phyloP scores from a whole-genome alignment of 257 asterid species.

The Lithospermum erythrorhizon region DNA sequence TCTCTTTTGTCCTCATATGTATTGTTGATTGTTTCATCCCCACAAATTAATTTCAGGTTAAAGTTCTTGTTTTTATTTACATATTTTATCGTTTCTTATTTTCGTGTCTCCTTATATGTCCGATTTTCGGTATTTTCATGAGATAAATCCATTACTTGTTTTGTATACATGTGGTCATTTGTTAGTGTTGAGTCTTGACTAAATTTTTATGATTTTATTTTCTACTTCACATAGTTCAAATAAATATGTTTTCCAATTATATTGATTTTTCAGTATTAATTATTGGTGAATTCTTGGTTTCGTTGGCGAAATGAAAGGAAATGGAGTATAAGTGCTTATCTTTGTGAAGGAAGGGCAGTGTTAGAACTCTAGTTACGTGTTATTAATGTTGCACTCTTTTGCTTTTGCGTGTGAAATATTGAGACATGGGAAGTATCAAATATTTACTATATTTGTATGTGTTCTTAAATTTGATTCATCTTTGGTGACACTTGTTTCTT shows the following conservation, averaged over 20 bases:
- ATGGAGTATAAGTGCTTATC: conserved; percentile 14
- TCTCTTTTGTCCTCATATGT: conserved; percentile 34
- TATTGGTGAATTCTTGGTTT: too few relatives aligned
- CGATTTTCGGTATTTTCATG: not conserved
- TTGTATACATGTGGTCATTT: not conserved
- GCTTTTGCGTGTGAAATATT: conserved; percentile 45
- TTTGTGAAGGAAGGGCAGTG: conserved; percentile 24
- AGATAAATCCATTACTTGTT: not conserved
- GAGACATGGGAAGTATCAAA: conserved; percentile 19
- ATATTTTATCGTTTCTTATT: too few relatives aligned
- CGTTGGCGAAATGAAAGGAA: conserved; percentile 27
- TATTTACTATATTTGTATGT: conserved; percentile 27
- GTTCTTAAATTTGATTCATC: conserved; percentile 25
- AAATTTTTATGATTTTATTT: not conserved
- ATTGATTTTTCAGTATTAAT: too few relatives aligned
- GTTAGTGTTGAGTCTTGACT: not conserved
- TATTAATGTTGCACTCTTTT: conserved; percentile 17
- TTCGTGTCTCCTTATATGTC: too few relatives aligned
- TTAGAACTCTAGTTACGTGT: conserved; percentile 20
- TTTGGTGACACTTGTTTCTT: conserved; percentile 37
- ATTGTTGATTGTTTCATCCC: conserved; percentile 17
- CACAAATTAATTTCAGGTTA: conserved; percentile 12
- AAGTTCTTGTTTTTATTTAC: not conserved
- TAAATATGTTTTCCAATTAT: too few relatives aligned
- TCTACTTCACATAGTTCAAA: not conserved